Percentiles rank a stretch among this genome's conserved stretches.
These are phyloP conservation scores for Dispira simplex DNA, from an alignment of 192 early-diverging fungal genomes.

Conservation along the genomic window DNA sequence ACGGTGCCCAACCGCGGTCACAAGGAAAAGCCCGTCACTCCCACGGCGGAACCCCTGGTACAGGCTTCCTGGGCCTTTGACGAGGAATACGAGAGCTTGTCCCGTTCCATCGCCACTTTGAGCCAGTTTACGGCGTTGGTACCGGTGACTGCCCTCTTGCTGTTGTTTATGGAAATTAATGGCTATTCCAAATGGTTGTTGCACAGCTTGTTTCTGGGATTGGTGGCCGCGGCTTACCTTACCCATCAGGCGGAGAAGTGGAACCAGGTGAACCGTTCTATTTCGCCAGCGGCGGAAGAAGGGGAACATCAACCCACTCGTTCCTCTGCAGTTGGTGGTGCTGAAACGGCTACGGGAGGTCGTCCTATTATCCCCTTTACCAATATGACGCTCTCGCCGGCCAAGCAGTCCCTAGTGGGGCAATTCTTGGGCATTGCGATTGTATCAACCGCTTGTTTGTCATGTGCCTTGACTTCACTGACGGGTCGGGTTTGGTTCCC, in stretches of 20 bases:
- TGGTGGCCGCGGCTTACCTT: background rate
- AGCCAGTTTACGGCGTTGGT: background rate
- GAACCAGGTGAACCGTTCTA: no score
- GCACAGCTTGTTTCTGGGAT: background rate
- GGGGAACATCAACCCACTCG: no score
- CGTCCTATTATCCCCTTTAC: background rate
- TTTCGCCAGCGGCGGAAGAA: no score
- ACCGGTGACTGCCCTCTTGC: background rate
- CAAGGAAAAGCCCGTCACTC: background rate
- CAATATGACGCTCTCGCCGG: background rate
- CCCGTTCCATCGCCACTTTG: background rate
- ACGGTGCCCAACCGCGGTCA: background rate
- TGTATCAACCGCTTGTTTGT: background rate
- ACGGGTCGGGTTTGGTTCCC: background rate
- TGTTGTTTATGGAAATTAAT: conserved; percentile 3
- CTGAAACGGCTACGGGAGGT: no score
- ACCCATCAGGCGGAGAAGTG: background rate
- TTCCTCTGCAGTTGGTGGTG: no score
- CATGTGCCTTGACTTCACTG: background rate
- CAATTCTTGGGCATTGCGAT: background rate
- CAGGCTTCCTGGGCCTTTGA: conserved; percentile 7
- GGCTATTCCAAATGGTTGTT: background rate
- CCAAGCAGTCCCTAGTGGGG: background rate
- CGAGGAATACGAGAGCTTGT: background rate
- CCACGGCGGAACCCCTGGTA: background rate